phyloP scores from a whole-genome alignment of 768 basidiomycete genomes.

The Boletus bicolor region DNA sequence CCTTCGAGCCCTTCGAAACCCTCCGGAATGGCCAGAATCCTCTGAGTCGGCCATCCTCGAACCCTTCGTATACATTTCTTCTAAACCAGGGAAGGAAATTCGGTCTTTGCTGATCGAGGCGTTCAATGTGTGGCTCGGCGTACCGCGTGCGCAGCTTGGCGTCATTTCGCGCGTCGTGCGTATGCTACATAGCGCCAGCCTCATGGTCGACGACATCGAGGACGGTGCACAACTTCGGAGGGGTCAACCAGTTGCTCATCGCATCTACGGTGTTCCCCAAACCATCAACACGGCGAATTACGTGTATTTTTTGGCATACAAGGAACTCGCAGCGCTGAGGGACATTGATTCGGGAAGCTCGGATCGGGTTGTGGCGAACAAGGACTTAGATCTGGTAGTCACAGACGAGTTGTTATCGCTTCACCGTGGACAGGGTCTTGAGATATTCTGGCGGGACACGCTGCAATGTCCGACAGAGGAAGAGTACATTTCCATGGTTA shows the following conservation, averaged over 20 bases:
- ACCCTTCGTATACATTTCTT: constrained; percentile 80
- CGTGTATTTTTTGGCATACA: constrained; percentile 91
- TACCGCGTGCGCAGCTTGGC: constrained; percentile 65
- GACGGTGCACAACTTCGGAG: constrained; percentile 85
- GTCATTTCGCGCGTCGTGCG: constrained; percentile 80
- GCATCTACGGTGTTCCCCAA: constrained; percentile 94
- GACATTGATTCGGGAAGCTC: background rate
- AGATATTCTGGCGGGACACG: constrained; percentile 92
- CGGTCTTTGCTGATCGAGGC: constrained; percentile 84
- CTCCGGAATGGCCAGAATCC: constrained; percentile 36
- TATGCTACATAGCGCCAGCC: constrained; percentile 92
- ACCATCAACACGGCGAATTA: constrained; percentile 98
- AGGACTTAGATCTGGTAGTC: constrained; percentile 57
- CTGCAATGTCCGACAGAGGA: constrained; percentile 90
- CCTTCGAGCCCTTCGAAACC: constrained; percentile 18
- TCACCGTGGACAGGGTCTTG: constrained; percentile 93
- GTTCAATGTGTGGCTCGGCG: constrained; percentile 89
- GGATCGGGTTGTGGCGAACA: constrained; percentile 53
- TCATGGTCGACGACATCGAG: constrained; percentile 96
- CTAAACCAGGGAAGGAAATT: constrained; percentile 91
- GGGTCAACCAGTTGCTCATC: constrained; percentile 86
- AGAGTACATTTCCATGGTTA: constrained; percentile 94
- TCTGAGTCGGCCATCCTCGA: constrained; percentile 56
- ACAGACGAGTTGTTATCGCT: constrained; percentile 69
- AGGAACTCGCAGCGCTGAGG: constrained; percentile 53